Base-by-base conservation (phyloP, 1,139 yeast genomes). In the Dujonia santamariae region DNA sequence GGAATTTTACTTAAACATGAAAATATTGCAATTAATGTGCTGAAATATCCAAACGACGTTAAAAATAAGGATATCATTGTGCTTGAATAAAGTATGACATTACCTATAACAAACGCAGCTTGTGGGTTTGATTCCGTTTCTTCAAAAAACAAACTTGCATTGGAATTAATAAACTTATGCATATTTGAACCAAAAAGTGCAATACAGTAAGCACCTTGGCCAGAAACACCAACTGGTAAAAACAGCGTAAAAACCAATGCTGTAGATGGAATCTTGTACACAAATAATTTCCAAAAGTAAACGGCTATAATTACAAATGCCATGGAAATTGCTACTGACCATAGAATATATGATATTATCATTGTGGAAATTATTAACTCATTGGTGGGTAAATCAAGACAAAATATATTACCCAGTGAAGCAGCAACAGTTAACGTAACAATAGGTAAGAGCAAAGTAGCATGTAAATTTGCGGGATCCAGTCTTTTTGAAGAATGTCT, bases 191-290 rank as follows among this genome's bases (percentile, higher is more conserved):
- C 85, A 46, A 82, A 67, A 31, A 79, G 57, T 44, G 81, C 57
- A 11, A 83, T 67, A 3, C 84, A 84, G 53, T 65, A 85, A 2
- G 86, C 75, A 3, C 94, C 95, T 58, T 87, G 96, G 15, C 96
- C 96, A 51, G 84, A 57, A 24, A 59, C 53, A 23, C 66, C 66
- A 23, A 59, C 56, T 4, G 66, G 66, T 24, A 60, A 12, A 27
- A 35, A 37, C 12, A 34, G 26, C 4, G 32, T 31, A 42, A 60
- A 60, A 3, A 60, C 51, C 26, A 47, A 33, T 33, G 46, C 28
- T 35, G 71, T 48, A 3, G 68, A 56, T 0, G 95, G 95, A 23
- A 83, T 55, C 41, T 80, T 82, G 53, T 72, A 64, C 7, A 73
- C 57, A 14, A 83, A 56, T 25, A 85, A 56, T 39, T 80, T 75